A percentile compares a stretch with the other conserved stretches of the same genome.
phyloP scores from a whole-genome alignment of 129 eudicot genomes.

The Pseudognaphalium luteoalbum region DNA sequence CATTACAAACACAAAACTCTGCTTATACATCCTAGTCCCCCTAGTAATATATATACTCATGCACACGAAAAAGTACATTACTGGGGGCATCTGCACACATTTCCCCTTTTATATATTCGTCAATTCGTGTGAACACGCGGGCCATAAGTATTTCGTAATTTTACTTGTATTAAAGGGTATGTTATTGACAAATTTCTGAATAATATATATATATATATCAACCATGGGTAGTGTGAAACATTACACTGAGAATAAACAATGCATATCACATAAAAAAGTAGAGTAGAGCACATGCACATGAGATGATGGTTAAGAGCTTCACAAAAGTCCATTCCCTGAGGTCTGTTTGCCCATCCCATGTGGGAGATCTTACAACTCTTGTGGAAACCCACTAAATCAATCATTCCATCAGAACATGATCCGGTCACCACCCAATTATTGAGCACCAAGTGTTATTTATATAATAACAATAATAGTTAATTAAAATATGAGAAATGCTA shows the following conservation, averaged over 20 bases:
- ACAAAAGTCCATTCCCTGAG: constrained; percentile 19
- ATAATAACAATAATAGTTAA: too few species aligned
- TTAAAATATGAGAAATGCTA: not conserved
- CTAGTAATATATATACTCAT: not conserved
- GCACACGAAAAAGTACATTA: not conserved
- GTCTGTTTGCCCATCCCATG: constrained; percentile 28
- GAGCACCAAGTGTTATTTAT: not conserved
- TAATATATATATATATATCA: not conserved
- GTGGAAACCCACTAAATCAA: constrained; percentile 1
- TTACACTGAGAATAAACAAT: not conserved
- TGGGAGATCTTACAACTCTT: constrained; percentile 26
- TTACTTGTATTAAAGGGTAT: not conserved
- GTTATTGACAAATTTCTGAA: too few species aligned
- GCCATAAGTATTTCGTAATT: not conserved
- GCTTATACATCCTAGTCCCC: not conserved
- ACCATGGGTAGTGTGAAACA: constrained; percentile 3
- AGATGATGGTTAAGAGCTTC: constrained; percentile 1
- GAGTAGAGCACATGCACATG: constrained; percentile 16
- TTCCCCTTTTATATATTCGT: not conserved
- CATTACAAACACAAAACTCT: not conserved
- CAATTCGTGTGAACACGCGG: not conserved
- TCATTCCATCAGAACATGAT: constrained; percentile 26
- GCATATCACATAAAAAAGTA: not conserved
- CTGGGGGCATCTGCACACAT: not conserved
- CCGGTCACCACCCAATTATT: constrained; percentile 19